A percentile compares a stretch with the other conserved stretches of the same genome.
phyloP scores from a whole-genome alignment of 148 eudicot species.

The Vaccinium myrtillus region DNA sequence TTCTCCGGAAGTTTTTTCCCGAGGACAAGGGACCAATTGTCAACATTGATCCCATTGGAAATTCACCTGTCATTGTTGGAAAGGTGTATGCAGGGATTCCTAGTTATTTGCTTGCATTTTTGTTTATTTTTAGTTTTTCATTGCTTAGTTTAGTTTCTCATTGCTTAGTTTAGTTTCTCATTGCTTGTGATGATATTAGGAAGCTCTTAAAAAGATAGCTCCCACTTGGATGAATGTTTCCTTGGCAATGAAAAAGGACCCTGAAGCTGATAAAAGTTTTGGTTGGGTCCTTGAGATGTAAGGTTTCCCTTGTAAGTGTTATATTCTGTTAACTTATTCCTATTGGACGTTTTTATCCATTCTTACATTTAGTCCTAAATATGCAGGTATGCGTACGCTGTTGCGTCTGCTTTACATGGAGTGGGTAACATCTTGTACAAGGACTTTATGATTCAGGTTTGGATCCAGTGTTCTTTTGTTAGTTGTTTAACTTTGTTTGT shows the following conservation, averaged over 20 bases:
- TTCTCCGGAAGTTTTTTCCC: slow-evolving; percentile 80
- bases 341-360: not conserved
- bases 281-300: slow-evolving; percentile 86
- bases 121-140: not conserved
- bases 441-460: slow-evolving; percentile 98
- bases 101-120: not conserved
- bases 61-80: slow-evolving; percentile 89
- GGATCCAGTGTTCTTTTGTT: not conserved
- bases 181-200: slow-evolving; percentile 34
- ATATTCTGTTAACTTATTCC: not conserved
- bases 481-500: not conserved
- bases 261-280: slow-evolving; percentile 86
- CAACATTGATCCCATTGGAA: slow-evolving; percentile 87
- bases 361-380: slow-evolving; percentile 12
- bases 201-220: slow-evolving; percentile 81
- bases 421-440: slow-evolving; percentile 86
- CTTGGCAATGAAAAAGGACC: slow-evolving; percentile 90
- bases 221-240: slow-evolving; percentile 98
- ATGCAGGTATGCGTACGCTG: slow-evolving; percentile 94
- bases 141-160: not conserved
- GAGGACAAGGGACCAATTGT: slow-evolving; percentile 79
- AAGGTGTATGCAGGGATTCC: slow-evolving; percentile 46
- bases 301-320: not conserved
- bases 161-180: not conserved
- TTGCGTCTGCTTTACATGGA: slow-evolving; percentile 87